Evolutionary conservation across 768 basidiomycete genomes (phyloP).

Genomic region (Macrocybe gigantea): DNA sequence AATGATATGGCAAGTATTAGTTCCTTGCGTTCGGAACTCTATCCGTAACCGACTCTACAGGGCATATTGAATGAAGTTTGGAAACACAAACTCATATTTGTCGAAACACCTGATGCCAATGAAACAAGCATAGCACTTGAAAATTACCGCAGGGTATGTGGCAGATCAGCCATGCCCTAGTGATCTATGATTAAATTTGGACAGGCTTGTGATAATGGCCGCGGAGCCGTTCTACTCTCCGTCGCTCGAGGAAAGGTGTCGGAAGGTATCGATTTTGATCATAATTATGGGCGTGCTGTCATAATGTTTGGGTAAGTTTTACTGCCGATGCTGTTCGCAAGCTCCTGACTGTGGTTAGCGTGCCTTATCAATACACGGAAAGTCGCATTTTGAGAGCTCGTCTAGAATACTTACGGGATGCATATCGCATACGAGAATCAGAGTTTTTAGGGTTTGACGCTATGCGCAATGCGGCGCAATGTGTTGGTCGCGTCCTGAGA

Average conservation of each 20-base stretch:
- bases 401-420: slow-evolving; percentile 95
- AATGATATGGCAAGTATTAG: slow-evolving; percentile 87
- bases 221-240: slow-evolving; percentile 93
- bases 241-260: slow-evolving; percentile 99
- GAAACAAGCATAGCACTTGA: slow-evolving; percentile 97
- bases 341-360: slow-evolving; percentile 38
- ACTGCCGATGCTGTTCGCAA: slow-evolving; percentile 1
- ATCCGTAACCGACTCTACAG: slow-evolving; percentile 35
- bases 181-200: slow-evolving; percentile 3
- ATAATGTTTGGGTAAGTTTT: slow-evolving; percentile 92
- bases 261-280: slow-evolving; percentile 99
- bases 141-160: slow-evolving; percentile 84
- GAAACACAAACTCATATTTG: slow-evolving; percentile 99
- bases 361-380: slow-evolving; percentile 98
- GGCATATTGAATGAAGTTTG: slow-evolving; percentile 98
- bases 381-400: slow-evolving; percentile 96
- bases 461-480: slow-evolving; percentile 98
- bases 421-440: slow-evolving; percentile 96
- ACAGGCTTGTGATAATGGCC: slow-evolving; percentile 97
- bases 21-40: neutral
- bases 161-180: neutral
- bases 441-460: slow-evolving; percentile 99
- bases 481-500: slow-evolving; percentile 93
- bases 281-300: slow-evolving; percentile 97
- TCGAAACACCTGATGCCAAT: slow-evolving; percentile 98